Percentiles rank a stretch among this genome's conserved stretches.
These are phyloP conservation scores for Microcos paniculata DNA, from an alignment of 345 rosid species.

Conservation along the genomic window DNA sequence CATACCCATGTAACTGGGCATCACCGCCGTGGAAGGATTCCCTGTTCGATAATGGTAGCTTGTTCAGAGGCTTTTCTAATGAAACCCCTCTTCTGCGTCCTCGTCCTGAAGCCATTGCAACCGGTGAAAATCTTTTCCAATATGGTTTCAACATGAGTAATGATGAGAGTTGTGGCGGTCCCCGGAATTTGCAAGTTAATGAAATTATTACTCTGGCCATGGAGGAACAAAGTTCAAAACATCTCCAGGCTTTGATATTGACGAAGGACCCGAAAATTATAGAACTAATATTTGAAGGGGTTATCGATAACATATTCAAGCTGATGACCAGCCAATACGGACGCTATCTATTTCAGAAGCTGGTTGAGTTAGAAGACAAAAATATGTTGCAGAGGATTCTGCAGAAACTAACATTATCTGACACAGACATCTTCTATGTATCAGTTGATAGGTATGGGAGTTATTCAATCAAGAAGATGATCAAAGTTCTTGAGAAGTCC, in stretches of 20 bases:
- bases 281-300: neutral
- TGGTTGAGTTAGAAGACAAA: neutral
- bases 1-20: neutral
- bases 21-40: neutral
- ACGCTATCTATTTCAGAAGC: neutral
- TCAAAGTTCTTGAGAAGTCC: neutral
- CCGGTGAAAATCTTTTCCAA: neutral
- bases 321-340: neutral
- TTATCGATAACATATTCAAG: neutral
- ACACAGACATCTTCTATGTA: neutral
- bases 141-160: neutral
- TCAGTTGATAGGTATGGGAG: neutral
- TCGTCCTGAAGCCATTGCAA: neutral
- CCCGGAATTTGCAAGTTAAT: neutral
- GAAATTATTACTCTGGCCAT: neutral
- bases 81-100: neutral
- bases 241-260: neutral
- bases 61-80: neutral
- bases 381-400: neutral
- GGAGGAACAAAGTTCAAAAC: neutral
- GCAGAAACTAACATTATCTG: neutral
- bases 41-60: neutral
- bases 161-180: neutral
- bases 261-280: neutral
- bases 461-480: neutral